These are phyloP conservation scores for Acer campestre DNA, from an alignment of 345 rosid species.

Conservation along the genomic window DNA sequence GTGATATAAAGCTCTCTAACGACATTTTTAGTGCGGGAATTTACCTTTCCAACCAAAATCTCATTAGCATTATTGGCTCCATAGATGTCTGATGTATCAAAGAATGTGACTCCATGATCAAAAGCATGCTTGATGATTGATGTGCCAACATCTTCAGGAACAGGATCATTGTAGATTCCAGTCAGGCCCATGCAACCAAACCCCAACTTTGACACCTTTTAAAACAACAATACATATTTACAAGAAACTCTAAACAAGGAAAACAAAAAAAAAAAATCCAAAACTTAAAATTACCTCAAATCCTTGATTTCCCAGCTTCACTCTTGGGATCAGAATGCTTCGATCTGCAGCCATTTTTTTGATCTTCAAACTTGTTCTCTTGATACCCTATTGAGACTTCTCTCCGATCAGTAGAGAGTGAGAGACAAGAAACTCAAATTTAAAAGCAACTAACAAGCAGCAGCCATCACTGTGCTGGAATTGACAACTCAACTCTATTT, in stretches of 20 bases:
- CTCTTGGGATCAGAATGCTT: slow-evolving; percentile 2
- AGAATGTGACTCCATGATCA: slow-evolving; percentile 35
- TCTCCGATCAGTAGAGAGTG: neutral
- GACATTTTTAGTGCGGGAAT: no score
- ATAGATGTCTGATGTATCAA: slow-evolving; percentile 40
- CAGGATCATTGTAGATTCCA: slow-evolving; percentile 32
- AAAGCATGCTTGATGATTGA: slow-evolving; percentile 40
- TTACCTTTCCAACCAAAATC: slow-evolving; percentile 36
- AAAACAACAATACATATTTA: neutral
- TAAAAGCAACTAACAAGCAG: neutral
- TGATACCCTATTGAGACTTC: no score
- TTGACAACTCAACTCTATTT: no score
- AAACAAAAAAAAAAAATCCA: neutral
- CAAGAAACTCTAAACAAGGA: neutral
- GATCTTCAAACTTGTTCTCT: neutral
- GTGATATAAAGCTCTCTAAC: no score
- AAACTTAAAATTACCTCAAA: slow-evolving; percentile 14
- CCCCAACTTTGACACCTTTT: slow-evolving; percentile 45
- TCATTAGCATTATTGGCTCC: slow-evolving; percentile 36
- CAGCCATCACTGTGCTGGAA: neutral
- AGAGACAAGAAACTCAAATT: neutral
- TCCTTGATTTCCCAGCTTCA: slow-evolving; percentile 30
- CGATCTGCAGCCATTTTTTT: slow-evolving; percentile 12
- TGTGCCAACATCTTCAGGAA: slow-evolving; percentile 35
- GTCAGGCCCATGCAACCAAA: slow-evolving; percentile 43